These are phyloP conservation scores for Cladophialophora carrionii DNA, from an alignment of 2,329 filamentous ascomycete genomes.

Conservation along the genomic window DNA sequence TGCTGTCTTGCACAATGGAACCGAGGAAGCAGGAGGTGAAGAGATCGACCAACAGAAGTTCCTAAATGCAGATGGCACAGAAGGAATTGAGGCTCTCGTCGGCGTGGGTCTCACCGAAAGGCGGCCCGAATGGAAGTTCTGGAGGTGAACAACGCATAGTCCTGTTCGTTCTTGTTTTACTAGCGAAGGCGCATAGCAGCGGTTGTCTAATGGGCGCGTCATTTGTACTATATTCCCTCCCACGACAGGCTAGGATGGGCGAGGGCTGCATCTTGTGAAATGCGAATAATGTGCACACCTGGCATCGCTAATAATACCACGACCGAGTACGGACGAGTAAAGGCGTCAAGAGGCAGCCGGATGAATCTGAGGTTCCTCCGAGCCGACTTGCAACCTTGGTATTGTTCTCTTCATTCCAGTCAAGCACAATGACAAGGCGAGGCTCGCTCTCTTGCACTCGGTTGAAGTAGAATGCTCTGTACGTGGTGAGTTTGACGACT, in stretches of 20 bases:
- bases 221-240: slow-evolving; percentile 17
- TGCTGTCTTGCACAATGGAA: slow-evolving; percentile 82
- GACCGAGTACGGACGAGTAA: neutral
- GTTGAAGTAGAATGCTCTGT: neutral
- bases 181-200: slow-evolving; percentile 31
- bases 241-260: neutral
- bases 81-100: slow-evolving; percentile 84
- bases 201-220: slow-evolving; percentile 2
- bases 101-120: slow-evolving; percentile 73
- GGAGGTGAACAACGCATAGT: slow-evolving; percentile 55
- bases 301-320: too few species aligned
- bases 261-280: neutral
- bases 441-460: neutral
- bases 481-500: neutral
- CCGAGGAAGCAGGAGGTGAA: slow-evolving; percentile 79
- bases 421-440: neutral
- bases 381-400: slow-evolving; percentile 10
- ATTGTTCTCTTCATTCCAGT: slow-evolving; percentile 34
- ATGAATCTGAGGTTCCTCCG: neutral
- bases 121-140: slow-evolving; percentile 83
- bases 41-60: slow-evolving; percentile 93
- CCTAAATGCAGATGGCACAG: slow-evolving; percentile 77
- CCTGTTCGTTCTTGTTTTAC: slow-evolving; percentile 27
- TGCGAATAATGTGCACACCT: too few species aligned
- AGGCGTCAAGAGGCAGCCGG: neutral